These are phyloP conservation scores for Penicillium manginii DNA, from an alignment of 495 filamentous ascomycete species.

Conservation along the genomic window DNA sequence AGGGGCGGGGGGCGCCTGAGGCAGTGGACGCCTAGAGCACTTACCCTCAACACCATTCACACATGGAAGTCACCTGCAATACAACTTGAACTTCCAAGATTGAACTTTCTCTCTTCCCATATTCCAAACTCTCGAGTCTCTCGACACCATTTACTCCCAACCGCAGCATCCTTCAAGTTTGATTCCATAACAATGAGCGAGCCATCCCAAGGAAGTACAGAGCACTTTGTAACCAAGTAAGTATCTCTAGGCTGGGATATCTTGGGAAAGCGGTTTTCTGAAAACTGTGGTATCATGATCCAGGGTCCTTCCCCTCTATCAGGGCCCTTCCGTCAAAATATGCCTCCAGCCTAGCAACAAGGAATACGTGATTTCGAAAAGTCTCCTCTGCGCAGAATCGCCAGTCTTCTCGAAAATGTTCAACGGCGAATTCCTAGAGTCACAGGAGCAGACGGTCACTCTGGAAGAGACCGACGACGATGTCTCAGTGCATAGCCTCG, in stretches of 20 bases:
- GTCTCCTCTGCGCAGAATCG: slow-evolving; percentile 31
- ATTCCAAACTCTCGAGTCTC: too few relatives aligned
- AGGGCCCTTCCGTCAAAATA: slow-evolving; percentile 1
- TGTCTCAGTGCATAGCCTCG: slow-evolving; percentile 28
- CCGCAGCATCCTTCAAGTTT: too few relatives aligned
- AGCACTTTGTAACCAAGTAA: background rate
- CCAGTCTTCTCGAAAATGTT: slow-evolving; percentile 35
- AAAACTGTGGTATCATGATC: background rate
- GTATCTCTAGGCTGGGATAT: background rate
- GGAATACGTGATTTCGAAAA: slow-evolving; percentile 12
- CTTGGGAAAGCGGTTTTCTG: background rate
- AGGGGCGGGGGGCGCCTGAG: too few relatives aligned
- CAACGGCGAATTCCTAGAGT: slow-evolving; percentile 32
- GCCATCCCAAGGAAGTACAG: background rate
- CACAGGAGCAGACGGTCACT: slow-evolving; percentile 22
- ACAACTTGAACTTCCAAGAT: too few relatives aligned
- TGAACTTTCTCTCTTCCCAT: too few relatives aligned
- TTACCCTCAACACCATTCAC: too few relatives aligned
- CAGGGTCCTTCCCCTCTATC: slow-evolving; percentile 6
- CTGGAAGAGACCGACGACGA: slow-evolving; percentile 32
- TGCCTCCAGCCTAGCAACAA: background rate
- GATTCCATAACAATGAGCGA: background rate
- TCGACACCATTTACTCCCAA: too few relatives aligned
- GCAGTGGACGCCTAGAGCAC: too few relatives aligned
- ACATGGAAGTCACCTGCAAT: too few relatives aligned